phyloP scores from a whole-genome alignment of 164 flowering plant species.

The Euptelea pleiosperma region DNA sequence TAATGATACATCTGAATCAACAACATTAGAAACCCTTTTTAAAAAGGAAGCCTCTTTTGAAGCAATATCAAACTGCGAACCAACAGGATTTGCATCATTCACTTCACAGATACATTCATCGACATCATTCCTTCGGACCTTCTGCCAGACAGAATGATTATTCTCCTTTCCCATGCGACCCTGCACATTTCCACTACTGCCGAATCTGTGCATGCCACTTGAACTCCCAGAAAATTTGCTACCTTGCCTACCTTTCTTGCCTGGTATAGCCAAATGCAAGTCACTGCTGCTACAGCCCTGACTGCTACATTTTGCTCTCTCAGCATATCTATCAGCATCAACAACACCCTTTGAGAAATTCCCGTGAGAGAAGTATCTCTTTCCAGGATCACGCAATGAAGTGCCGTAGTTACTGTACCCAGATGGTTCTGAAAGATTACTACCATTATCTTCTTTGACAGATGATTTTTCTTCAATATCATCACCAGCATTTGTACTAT shows the following conservation, averaged over 20 bases:
- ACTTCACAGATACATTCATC: constrained; percentile 20
- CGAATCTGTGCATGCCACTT: constrained; percentile 11
- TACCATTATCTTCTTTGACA: constrained; percentile 9
- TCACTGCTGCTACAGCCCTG: constrained; percentile 21
- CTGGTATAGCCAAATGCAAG: constrained; percentile 12
- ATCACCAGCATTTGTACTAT: constrained; percentile 11
- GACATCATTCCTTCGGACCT: constrained; percentile 32
- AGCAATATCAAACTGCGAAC: constrained; percentile 18
- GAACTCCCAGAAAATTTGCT: constrained; percentile 19
- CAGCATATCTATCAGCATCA: constrained; percentile 17
- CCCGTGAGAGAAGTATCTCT: constrained; percentile 5
- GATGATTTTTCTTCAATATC: constrained; percentile 7
- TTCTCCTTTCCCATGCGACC: constrained; percentile 41
- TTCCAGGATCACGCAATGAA: constrained; percentile 7
- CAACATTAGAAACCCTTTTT: constrained; percentile 19
- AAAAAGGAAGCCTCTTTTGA: constrained; percentile 23
- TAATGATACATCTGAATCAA: constrained; percentile 8
- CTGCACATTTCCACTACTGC: constrained; percentile 23
- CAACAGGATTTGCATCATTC: constrained; percentile 19
- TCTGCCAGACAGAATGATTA: constrained; percentile 53
- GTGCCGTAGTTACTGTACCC: constrained; percentile 3
- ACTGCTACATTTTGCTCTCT: constrained; percentile 13
- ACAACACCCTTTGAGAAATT: constrained; percentile 13
- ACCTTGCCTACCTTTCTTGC: constrained; percentile 30
- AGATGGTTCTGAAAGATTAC: constrained; percentile 12